These are phyloP conservation scores for Nigrospora sphaerica DNA, from an alignment of 2,329 filamentous ascomycete species.

Conservation along the genomic window DNA sequence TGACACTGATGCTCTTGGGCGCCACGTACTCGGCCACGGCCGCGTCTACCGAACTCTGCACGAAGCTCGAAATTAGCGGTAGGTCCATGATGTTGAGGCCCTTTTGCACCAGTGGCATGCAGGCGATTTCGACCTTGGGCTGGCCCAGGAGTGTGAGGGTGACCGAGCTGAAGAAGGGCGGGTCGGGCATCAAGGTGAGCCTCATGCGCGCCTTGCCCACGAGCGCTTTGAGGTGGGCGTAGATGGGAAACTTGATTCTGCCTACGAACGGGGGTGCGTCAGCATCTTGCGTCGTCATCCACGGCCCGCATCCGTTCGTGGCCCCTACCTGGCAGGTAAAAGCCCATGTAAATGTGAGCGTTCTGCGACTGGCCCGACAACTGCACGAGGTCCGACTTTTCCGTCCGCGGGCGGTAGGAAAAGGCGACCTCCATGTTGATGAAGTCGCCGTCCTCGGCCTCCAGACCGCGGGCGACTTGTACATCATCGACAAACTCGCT, in stretches of 20 bases:
- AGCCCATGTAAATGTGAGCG: background rate
- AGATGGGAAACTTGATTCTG: conserved; percentile 1
- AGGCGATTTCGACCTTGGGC: conserved; percentile 1
- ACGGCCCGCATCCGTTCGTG: background rate
- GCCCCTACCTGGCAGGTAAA: background rate
- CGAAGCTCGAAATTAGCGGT: conserved; percentile 1
- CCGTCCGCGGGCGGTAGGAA: background rate
- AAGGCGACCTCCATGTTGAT: conserved; percentile 1
- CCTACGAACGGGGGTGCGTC: background rate
- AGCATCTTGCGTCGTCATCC: too few relatives aligned
- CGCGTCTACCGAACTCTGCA: conserved; percentile 1
- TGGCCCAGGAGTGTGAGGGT: background rate
- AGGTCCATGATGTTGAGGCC: conserved; percentile 2
- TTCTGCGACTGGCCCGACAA: background rate
- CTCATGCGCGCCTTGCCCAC: background rate
- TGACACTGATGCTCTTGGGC: background rate
- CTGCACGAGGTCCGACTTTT: background rate
- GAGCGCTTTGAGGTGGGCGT: conserved; percentile 1
- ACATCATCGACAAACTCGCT: too few relatives aligned
- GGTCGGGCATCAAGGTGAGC: conserved; percentile 1
- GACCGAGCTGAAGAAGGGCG: conserved; percentile 1
- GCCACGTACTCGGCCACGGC: conserved; percentile 3
- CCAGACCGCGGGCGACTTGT: background rate
- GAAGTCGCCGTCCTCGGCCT: background rate
- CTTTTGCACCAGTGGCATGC: conserved; percentile 2